Evolutionary conservation across 169 alveolate genomes (phyloP).

Genomic region (Perkinsus chesapeaki): DNA sequence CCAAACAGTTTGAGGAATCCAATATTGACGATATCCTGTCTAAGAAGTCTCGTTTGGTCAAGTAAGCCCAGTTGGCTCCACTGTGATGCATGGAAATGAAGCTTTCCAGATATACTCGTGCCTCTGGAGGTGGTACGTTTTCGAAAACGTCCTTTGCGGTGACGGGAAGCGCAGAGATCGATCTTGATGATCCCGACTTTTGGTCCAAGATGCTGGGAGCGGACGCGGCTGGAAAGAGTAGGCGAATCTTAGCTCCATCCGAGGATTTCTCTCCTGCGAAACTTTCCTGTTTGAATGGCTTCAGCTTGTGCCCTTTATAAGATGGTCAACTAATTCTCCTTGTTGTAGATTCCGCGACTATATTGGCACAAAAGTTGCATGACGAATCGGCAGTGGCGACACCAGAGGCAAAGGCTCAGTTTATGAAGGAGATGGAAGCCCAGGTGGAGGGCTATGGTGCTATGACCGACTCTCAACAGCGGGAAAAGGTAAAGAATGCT

Average conservation of each 20-base stretch:
- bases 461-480: background rate
- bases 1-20: constrained; percentile 52
- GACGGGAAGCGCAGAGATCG: constrained; percentile 52
- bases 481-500: background rate
- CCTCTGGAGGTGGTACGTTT: constrained; percentile 21
- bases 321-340: constrained; percentile 3
- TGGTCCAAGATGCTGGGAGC: constrained; percentile 62
- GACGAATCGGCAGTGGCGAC: constrained; percentile 51
- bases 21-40: constrained; percentile 66
- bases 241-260: constrained; percentile 3
- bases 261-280: constrained; percentile 21
- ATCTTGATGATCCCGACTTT: constrained; percentile 67
- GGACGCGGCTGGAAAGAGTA: constrained; percentile 9
- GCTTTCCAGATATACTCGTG: constrained; percentile 24
- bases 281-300: constrained; percentile 13
- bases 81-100: constrained; percentile 54
- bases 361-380: constrained; percentile 47
- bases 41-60: constrained; percentile 56
- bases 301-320: no score
- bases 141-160: constrained; percentile 54
- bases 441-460: background rate
- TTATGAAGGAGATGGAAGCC: background rate
- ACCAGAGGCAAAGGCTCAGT: constrained; percentile 14
- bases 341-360: constrained; percentile 36
- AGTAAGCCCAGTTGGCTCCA: constrained; percentile 22